Percentiles rank a stretch among this genome's conserved stretches.
These are phyloP conservation scores for Aspergillus alliaceus DNA, from an alignment of 2,329 filamentous ascomycete genomes.

Conservation along the genomic window DNA sequence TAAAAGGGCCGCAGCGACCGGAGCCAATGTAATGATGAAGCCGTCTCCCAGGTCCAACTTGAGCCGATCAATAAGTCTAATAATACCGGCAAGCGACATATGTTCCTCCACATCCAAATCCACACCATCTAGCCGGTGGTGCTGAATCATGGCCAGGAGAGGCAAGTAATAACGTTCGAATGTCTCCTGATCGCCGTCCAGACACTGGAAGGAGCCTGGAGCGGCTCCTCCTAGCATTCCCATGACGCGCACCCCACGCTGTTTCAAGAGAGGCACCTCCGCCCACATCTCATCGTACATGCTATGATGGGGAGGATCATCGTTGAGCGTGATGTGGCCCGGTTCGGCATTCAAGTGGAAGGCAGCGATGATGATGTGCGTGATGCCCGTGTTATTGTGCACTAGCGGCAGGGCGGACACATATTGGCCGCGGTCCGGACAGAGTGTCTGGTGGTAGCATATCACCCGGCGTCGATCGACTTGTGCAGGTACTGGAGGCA, in stretches of 20 bases:
- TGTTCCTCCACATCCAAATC: conserved; percentile 80
- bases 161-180: conserved; percentile 76
- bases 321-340: conserved; percentile 72
- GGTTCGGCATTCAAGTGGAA: conserved; percentile 76
- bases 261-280: conserved; percentile 71
- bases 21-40: conserved; percentile 79
- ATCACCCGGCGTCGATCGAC: conserved; percentile 39
- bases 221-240: conserved; percentile 88
- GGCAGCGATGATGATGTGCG: conserved; percentile 83
- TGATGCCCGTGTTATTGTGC: conserved; percentile 61
- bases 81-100: conserved; percentile 66
- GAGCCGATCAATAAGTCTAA: conserved; percentile 66
- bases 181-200: conserved; percentile 56
- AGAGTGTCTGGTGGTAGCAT: conserved; percentile 65
- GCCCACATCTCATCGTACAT: conserved; percentile 74
- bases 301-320: conserved; percentile 67
- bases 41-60: conserved; percentile 49
- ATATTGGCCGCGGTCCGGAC: conserved; percentile 53
- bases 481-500: conserved; percentile 39
- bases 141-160: conserved; percentile 63
- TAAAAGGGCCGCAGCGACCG: conserved; percentile 74
- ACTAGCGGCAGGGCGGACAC: conserved; percentile 64
- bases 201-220: conserved; percentile 66
- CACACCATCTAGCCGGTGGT: conserved; percentile 64
- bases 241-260: conserved; percentile 73